Base-by-base conservation (phyloP, 495 filamentous ascomycete genomes). In the Xylaria scruposa region DNA sequence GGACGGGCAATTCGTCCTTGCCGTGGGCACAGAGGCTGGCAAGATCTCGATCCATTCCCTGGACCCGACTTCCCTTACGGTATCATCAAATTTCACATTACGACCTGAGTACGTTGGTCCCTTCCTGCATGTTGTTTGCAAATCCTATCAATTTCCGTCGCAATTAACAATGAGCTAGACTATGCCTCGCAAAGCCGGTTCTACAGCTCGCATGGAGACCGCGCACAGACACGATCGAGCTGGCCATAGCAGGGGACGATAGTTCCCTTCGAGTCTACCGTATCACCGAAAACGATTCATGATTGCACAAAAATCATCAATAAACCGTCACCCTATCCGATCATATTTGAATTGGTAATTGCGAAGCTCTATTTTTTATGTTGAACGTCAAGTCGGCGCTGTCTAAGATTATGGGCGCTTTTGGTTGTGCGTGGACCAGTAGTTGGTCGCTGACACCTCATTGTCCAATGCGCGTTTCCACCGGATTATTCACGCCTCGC, bases 201-300 rank as follows among this genome's bases (percentile, higher is more conserved):
- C 90, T 91, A 64, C 88, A 92, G 78, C 81, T 97, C 53, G 85
- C 88, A 42, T 97, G 95, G 95, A 86, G 90, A 58, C 94, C 94
- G n/a, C 67, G 47, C 61, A 61, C 46, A 40, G 29, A 47, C 24
- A 59, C 70, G 42, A 83, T 81, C 58, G 87, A 93, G 78, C 82
- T 97, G 73, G 93, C 92, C 8, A 86, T 97, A 70, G 91, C 91
- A 51, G 95, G 94, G 70, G 94, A 95, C 78, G 95, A 98, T 80
- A 87, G 87, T 58, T 94, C 94, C 61, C 83, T 94, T 44, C 86
- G 93, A 72, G 85, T 97, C 79, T 93, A 92, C 81, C 82, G 81
- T 49, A 80, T 94, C 67, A 80, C 80, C 5, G 61, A 66, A 31
- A 49, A 66, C 58, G 71, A 67, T 70, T 29, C 62, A 46, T 75